Base-by-base conservation (phyloP, 1,284 basidiomycete genomes). In the Ganoderma leucocontextum region DNA sequence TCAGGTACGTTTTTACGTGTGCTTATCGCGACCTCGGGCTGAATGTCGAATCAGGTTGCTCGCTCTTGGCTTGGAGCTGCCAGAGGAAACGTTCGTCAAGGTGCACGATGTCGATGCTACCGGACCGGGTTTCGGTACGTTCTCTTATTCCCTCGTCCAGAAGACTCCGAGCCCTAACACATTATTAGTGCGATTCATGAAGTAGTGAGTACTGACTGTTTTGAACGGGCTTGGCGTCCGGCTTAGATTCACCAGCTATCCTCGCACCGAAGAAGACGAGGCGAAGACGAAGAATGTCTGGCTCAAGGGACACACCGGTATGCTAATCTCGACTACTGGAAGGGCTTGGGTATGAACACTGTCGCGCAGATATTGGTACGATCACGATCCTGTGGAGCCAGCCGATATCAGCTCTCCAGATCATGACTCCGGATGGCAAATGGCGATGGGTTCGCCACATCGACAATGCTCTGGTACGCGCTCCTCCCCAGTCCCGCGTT, bases 401-500 rank as follows among this genome's bases (percentile, higher is more conserved):
- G 65, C 88, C 89, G 0, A 83, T 90, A 1, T 80, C 85, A 1
- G 87, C 80, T 0, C 80, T 90, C 17, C 89, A 90, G 62, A 88
- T 90, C 58, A 77, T 86, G 8, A 79, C 82, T 0, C 81, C 72
- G 4, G 84, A 87, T 44, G 85, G 84, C 1, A 80, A 75, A 36
- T 90, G 89, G 89, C 82, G 83, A 61, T 90, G 87, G 86, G 80
- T 89, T 7, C 83, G 79, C 65, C 88, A 90, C 72, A 80, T 89
- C 17, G 85, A 87, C 15, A 89, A 90, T 65, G 88, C 87, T 0
- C 74, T 90, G 49, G 88, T 89, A 70, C 36, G 62, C 62, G 17
- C n/a, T 5, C 12, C 17, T 2, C n/a, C 12, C 38, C 19, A 55
- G 39, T 17, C 2, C 12, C 38, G 9, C 4, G 19, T 9, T 42